phyloP scores from a whole-genome alignment of 768 basidiomycete genomes.

The Rhodotorula diobovata region DNA sequence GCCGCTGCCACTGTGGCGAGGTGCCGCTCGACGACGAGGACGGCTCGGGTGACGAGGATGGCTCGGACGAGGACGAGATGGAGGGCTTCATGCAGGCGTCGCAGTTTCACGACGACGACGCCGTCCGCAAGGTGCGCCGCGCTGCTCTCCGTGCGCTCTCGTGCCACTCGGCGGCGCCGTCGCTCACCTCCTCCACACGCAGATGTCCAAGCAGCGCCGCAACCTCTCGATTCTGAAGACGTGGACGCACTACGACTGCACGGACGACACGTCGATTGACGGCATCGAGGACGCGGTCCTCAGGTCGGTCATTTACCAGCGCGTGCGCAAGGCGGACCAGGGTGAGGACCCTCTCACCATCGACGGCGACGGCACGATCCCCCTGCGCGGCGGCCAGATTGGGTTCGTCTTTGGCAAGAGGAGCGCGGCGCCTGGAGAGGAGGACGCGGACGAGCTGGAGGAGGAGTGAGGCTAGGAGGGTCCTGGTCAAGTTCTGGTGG shows the following conservation, averaged over 20 bases:
- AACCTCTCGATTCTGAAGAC: slow-evolving; percentile 65
- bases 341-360: not conserved
- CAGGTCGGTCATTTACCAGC: slow-evolving; percentile 49
- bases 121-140: slow-evolving; percentile 6
- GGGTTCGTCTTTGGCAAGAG: slow-evolving; percentile 31
- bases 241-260: slow-evolving; percentile 80
- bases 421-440: not conserved
- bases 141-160: not conserved
- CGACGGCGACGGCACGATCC: not conserved
- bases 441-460: not conserved
- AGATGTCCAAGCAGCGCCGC: slow-evolving; percentile 53
- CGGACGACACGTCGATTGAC: slow-evolving; percentile 52
- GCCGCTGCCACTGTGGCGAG: slow-evolving; percentile 56
- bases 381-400: slow-evolving; percentile 6
- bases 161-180: no score
- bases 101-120: slow-evolving; percentile 18
- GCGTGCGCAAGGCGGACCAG: not conserved
- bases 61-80: slow-evolving; percentile 15
- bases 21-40: not conserved
- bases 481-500: no score
- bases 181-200: not conserved
- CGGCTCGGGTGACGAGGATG: not conserved
- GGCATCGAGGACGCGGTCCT: slow-evolving; percentile 65
- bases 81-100: slow-evolving; percentile 35
- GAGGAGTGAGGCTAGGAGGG: no score